Evolutionary conservation across 352 stramenopile species (phyloP), one percentile per base, ranked within the genome.

Genomic region (Globisporangium sylvaticum): DNA sequence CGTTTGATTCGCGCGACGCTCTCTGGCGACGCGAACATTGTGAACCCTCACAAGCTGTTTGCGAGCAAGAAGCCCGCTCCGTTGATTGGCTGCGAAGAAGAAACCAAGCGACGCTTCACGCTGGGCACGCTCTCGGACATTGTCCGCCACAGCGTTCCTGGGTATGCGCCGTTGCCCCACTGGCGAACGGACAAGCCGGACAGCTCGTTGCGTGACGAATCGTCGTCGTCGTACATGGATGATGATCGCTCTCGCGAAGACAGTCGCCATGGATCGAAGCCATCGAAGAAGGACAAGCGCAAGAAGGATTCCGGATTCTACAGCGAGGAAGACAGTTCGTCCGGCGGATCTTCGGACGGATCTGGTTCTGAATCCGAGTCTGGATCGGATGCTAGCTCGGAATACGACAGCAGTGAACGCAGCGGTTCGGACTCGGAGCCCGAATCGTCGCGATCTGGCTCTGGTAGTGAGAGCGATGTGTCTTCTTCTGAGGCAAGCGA

Each of bases 101-200:
- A 92, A 48, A 70, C 71, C 18, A 89, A 91, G 76, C 80, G 71
- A 25, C 76, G 88, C 3, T 96, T 97, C 50, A 88, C 80, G 18
- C 76, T 98, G 2, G 93, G 93, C 14, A 90, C 90, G 10, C 79
- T 98, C 8, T 97, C 88, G 20, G 86, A 90, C 68, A 75, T 96
- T 65, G 87, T 97, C 32, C 88, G 80, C 12, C 90, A 97, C 73
- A 87, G 70, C 29, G 90, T 96, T 15, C 76, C 81, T 14, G 93
- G 93, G 1, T 98, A 98, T 72, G 58, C 82, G 0, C 55, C 78
- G 3, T 60, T 98, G 48, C 85, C 86, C 0, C 65, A 80, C 22
- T 98, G 91, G 91, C 80, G 89, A 22, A 73, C 64, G 27, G 72
- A 76, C 15, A 89, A 89, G 60, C 79, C 87, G 0, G 86, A 96